These are phyloP conservation scores for Suillus americanus DNA, from an alignment of 768 basidiomycete species.

Conservation along the genomic window DNA sequence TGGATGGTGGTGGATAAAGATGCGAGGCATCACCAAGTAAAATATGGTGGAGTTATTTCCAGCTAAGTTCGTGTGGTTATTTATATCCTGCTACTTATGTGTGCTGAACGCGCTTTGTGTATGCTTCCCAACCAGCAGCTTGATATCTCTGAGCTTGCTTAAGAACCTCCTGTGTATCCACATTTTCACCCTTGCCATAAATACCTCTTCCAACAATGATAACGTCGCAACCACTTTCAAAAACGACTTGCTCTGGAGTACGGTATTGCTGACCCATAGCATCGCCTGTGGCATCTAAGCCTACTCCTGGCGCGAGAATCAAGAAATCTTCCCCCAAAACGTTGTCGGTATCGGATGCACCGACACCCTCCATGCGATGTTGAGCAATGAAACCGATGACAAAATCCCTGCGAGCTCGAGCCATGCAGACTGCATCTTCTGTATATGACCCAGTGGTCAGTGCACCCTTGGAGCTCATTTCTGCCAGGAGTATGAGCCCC, in stretches of 20 bases:
- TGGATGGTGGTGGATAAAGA: slow-evolving; percentile 7
- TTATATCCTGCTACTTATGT: not conserved
- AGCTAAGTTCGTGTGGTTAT: not conserved
- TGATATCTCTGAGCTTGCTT: slow-evolving; percentile 83
- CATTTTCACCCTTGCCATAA: slow-evolving; percentile 61
- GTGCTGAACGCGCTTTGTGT: slow-evolving; percentile 51
- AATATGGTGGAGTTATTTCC: not conserved
- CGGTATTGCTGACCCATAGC: slow-evolving; percentile 94
- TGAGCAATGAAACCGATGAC: slow-evolving; percentile 98
- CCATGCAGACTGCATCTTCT: slow-evolving; percentile 83
- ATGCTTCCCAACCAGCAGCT: slow-evolving; percentile 89
- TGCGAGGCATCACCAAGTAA: not conserved
- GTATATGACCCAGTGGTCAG: slow-evolving; percentile 86
- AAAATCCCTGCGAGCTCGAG: slow-evolving; percentile 76
- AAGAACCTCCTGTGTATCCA: slow-evolving; percentile 40
- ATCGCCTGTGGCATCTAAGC: slow-evolving; percentile 77
- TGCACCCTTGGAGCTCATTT: slow-evolving; percentile 92
- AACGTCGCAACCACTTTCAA: slow-evolving; percentile 84
- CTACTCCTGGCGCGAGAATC: slow-evolving; percentile 91
- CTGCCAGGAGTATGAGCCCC: slow-evolving; percentile 87
- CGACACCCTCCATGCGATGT: slow-evolving; percentile 73
- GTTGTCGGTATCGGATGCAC: slow-evolving; percentile 30
- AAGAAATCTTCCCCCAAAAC: slow-evolving; percentile 74
- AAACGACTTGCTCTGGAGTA: slow-evolving; percentile 81
- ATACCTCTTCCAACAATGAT: slow-evolving; percentile 98